Evolutionary conservation across 169 alveolate genomes (phyloP).

Genomic region (Eimeria acervulina): DNA sequence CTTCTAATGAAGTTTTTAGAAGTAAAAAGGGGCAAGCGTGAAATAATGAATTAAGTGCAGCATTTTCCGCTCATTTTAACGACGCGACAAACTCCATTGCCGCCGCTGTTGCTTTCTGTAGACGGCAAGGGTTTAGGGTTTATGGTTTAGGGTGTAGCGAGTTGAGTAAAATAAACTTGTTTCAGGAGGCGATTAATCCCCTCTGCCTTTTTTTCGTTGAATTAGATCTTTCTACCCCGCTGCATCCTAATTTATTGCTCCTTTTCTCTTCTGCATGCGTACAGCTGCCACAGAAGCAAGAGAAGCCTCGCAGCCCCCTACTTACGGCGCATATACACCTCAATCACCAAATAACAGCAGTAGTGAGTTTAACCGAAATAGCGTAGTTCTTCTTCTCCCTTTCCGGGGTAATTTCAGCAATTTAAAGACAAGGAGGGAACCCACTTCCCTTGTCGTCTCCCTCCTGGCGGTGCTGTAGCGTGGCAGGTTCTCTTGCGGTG

Average conservation of each 20-base stretch:
- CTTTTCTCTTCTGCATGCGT: neutral
- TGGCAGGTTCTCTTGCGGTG: too few species aligned
- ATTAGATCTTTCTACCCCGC: neutral
- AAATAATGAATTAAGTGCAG: neutral
- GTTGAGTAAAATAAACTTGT: neutral
- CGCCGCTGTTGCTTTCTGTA: neutral
- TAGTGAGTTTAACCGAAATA: too few species aligned
- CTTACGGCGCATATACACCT: neutral
- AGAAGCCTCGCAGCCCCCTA: conserved; percentile 18
- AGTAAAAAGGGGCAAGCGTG: neutral
- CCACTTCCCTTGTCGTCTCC: neutral
- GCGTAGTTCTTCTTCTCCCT: too few species aligned
- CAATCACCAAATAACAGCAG: neutral
- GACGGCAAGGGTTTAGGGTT: neutral
- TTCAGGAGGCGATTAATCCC: neutral
- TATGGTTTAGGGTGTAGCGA: neutral
- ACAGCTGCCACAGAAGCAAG: conserved; percentile 14
- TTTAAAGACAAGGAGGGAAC: neutral
- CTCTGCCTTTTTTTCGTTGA: neutral
- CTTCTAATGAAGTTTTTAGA: neutral
- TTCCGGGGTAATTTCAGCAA: neutral
- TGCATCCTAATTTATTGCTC: neutral
- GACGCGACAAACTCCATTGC: neutral
- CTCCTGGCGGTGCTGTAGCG: too few species aligned
- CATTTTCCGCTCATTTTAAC: neutral